Evolutionary conservation across 192 early-diverging fungal species (phyloP), one percentile per base, ranked within the genome.

Genomic region (Podila epigama): DNA sequence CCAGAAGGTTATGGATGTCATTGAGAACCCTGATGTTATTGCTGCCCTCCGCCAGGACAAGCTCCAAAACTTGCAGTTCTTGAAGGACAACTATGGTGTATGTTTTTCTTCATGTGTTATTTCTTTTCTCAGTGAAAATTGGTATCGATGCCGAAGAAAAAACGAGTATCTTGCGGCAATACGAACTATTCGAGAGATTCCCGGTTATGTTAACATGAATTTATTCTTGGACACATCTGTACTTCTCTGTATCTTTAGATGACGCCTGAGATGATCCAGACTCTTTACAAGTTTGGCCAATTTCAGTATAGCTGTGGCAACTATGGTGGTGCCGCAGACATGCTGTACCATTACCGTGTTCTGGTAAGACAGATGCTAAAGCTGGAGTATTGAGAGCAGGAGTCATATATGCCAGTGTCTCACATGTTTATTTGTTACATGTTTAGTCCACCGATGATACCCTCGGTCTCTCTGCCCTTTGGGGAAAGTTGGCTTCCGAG

Each of bases 401-500:
- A 1, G 15, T 35, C n/a, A 29, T 20, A 0, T 27, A 31, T 54
- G 22, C 28, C 25, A 1, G 29, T 29, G n/a, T n/a, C n/a, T n/a
- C 28, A 32, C 39, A 28, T 35, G 12, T 32, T 51, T 3, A 60
- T 32, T n/a, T 20, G 37, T 60, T 39, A 15, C 37, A 39, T 18
- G 16, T 62, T 10, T 81, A 94, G 92, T 94, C 94, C 20, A 95
- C 93, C 25, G 95, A 98, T 81, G 70, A 84, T 54, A 93, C 94
- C 61, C 88, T 88, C 33, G 94, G 90, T 62, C 77, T 95, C 36
- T 92, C 87, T 51, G 95, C 97, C 32, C 84, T 96, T 63, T 98
- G 97, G 97, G 97, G 97, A 67, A 98, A 98, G 81, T 89, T 98
- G 57, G 96, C 94, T 13, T 90, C 93, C 27, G 97, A 98, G 68